phyloP scores from a whole-genome alignment of 2,329 filamentous ascomycete species.

The Ophiocordyceps robertsii region DNA sequence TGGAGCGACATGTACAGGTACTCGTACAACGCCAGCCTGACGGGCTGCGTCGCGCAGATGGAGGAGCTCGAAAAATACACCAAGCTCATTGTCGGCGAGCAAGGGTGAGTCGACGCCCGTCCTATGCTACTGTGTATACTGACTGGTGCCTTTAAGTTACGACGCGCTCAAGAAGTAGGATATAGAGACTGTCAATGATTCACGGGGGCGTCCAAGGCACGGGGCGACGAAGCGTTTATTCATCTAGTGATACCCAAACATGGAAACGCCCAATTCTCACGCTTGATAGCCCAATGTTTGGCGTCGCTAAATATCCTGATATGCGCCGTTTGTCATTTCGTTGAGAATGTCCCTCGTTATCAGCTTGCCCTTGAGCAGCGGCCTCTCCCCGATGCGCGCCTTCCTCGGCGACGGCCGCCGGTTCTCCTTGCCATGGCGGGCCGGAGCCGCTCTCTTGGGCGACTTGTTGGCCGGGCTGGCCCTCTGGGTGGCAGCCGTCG shows the following conservation, averaged over 20 bases:
- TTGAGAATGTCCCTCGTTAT: constrained; percentile 69
- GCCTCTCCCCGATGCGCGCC: constrained; percentile 44
- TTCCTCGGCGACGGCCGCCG: constrained; percentile 35
- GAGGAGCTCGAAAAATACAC: constrained; percentile 41
- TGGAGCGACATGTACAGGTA: constrained; percentile 46
- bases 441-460: constrained; percentile 6
- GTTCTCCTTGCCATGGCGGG: constrained; percentile 28
- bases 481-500: constrained; percentile 14
- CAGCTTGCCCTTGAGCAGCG: constrained; percentile 51
- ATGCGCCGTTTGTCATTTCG: constrained; percentile 42
- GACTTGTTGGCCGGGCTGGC: constrained; percentile 16
- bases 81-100: constrained; percentile 44
- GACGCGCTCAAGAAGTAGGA: constrained; percentile 8
- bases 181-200: neutral
- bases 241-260: constrained; percentile 4
- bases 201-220: neutral
- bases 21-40: constrained; percentile 38
- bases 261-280: constrained; percentile 2
- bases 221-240: neutral
- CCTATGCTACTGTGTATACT: neutral
- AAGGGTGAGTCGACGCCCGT: constrained; percentile 20
- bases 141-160: constrained; percentile 7
- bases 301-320: constrained; percentile 3
- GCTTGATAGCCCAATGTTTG: neutral
- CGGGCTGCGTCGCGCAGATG: constrained; percentile 39